Base-by-base conservation (phyloP, 495 filamentous ascomycete species). In the Trypethelium eluteriae region DNA sequence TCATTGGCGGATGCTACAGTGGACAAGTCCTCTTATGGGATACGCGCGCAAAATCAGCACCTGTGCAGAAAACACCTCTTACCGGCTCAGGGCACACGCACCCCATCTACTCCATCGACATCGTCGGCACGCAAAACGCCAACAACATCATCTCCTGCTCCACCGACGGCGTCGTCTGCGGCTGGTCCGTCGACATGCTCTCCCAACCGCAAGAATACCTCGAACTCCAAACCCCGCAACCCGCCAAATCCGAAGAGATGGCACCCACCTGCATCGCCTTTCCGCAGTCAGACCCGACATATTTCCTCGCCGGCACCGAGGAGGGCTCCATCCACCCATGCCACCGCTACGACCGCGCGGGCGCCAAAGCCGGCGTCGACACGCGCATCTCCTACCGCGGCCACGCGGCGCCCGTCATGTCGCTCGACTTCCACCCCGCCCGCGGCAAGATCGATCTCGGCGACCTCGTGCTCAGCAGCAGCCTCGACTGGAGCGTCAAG, bases 21-120 rank as follows among this genome's bases (percentile, higher is more conserved):
- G 94, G 94, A 38, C 95, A 99, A 79, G 92, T 99, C 11, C 86
- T 96, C 11, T 84, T 99, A n/a, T 99, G 94, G 94, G 94, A 99
- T 74, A 98, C 92, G 34, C 86, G 94, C 18, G 86, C 89, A 25
- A 90, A 90, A 69, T 66, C 72, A 38, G 85, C 89, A 18, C 93
- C 94, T 2, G 91, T 97, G 34, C 91, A 96, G 71, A 96, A 96
- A 77, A 99, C 95, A 1, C 93, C 94, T 0, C 82, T 98, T 38
- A 96, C 95, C 16, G 92, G 94, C 47, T 69, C 67, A 2, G 73
- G 71, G 3, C 94, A 99, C 75, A 95, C 94, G 7, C 94, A 99
- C 72, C 94, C 94, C 0, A 89, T 99, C 65, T 99, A 99, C 80
- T 89, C 87, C 36, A 86, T 99, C 66, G 91, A 94, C 56, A 92